Evolutionary conservation across 495 filamentous ascomycete genomes (phyloP).

Genomic region (Aspergillus hancockii): DNA sequence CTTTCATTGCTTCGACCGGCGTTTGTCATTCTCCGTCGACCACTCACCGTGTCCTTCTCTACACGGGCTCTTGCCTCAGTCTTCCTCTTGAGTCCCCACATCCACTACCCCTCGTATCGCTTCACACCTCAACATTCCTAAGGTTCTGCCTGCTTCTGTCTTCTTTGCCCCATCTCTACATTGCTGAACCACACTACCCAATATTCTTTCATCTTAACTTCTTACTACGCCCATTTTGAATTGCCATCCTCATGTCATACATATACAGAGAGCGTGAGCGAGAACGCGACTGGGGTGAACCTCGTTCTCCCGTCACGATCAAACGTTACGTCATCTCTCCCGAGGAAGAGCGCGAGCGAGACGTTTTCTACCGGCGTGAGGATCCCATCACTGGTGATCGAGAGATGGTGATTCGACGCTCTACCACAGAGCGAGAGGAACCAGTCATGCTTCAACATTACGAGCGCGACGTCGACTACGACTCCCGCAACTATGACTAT

Average conservation of each 20-base stretch:
- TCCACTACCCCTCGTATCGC: not conserved
- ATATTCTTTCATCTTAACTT: not conserved
- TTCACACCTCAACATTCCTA: constrained; percentile 4
- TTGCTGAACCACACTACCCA: not conserved
- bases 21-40: not conserved
- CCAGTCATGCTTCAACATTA: constrained; percentile 41
- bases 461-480: constrained; percentile 49
- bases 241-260: constrained; percentile 42
- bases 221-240: not conserved
- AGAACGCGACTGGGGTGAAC: constrained; percentile 48
- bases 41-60: not conserved
- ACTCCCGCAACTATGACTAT: constrained; percentile 36
- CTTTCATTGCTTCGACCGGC: not conserved
- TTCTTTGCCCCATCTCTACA: constrained; percentile 2
- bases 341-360: constrained; percentile 46
- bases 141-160: not conserved
- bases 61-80: constrained; percentile 1
- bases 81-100: constrained; percentile 8
- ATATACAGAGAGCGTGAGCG: constrained; percentile 44
- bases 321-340: constrained; percentile 53
- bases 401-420: constrained; percentile 52
- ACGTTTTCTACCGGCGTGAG: constrained; percentile 41
- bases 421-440: constrained; percentile 43
- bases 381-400: constrained; percentile 38
- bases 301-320: constrained; percentile 41